Base-by-base conservation (phyloP, 2,329 filamentous ascomycete species). In the Verticillium klebahnii region DNA sequence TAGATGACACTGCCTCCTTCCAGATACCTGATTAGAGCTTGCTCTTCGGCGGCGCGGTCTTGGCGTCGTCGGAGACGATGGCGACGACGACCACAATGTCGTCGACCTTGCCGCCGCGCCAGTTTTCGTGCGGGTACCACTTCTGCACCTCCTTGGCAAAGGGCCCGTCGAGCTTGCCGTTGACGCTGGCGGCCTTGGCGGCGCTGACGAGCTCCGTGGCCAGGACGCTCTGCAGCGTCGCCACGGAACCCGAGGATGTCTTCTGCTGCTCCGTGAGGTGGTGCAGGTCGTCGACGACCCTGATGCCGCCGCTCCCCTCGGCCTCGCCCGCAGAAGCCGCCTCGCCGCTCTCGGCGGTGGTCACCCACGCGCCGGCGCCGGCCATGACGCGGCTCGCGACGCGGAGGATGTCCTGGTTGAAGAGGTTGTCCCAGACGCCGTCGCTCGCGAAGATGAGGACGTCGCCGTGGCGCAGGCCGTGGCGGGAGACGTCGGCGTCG, bases 81-180 rank as follows among this genome's bases (percentile, higher is more conserved):
- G 89, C 86, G 15, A 93, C 88, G 58, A 99, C 81, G 5, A 92
- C 92, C 70, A 92, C 94, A 63, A 99, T 97, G 74, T 99, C 95
- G 73, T 99, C 95, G 23, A 96, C 86, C 76, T 99, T 99, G 59
- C 95, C 95, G 62, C 95, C 95, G 62, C 87, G 87, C 86, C 92
- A 99, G 62, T 88, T 86, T 74, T 98, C 94, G 40, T 89, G 82
- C 0, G 95, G 94, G 68, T 91, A 96, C 71, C 91, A 88, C 71
- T 89, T 91, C 73, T 95, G 92, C 23, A 97, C 92, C 74, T 97
- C 93, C 75, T 92, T 97, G 50, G 95, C 93, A 75, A 99, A 99
- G 0, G 95, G 95, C 0, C 94, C 93, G 73, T 98, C 91, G 59
- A 91, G 80, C 70, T 90, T 92, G 57, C 83, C 85, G 75, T 97